These are phyloP conservation scores for Paecilomyces sp. DNA, from an alignment of 2,329 filamentous ascomycete genomes.

Conservation along the genomic window DNA sequence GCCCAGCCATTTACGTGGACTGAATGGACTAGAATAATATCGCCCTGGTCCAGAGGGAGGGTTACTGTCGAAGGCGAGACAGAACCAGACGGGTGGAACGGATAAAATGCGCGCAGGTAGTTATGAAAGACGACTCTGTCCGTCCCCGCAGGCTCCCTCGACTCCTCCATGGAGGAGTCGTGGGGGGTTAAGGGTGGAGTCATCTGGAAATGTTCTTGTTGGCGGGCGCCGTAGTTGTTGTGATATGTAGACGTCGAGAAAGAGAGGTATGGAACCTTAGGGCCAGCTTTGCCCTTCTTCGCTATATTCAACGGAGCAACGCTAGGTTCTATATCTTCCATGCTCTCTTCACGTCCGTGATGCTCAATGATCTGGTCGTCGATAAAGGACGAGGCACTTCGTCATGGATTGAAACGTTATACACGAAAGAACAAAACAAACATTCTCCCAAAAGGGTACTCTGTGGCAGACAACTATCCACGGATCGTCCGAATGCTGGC, in stretches of 20 bases:
- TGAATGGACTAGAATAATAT: slow-evolving; percentile 89
- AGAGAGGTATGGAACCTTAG: slow-evolving; percentile 7
- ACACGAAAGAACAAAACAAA: slow-evolving; percentile 4
- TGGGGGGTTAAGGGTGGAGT: slow-evolving; percentile 72
- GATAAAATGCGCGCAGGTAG: slow-evolving; percentile 89
- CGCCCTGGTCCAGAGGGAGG: slow-evolving; percentile 78
- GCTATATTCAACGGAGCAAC: slow-evolving; percentile 32
- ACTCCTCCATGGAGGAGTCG: slow-evolving; percentile 51
- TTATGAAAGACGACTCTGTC: slow-evolving; percentile 74
- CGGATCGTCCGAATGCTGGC: not conserved
- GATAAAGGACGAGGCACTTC: slow-evolving; percentile 10
- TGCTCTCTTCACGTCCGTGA: slow-evolving; percentile 12
- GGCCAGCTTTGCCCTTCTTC: slow-evolving; percentile 25
- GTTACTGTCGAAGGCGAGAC: slow-evolving; percentile 82
- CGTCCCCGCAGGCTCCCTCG: slow-evolving; percentile 36
- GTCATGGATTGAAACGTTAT: slow-evolving; percentile 19
- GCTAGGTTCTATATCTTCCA: slow-evolving; percentile 28
- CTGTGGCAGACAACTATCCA: not conserved
- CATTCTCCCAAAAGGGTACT: not conserved
- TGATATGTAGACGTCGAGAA: slow-evolving; percentile 4
- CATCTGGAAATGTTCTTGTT: slow-evolving; percentile 47
- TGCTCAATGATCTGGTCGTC: not conserved
- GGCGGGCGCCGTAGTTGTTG: slow-evolving; percentile 2
- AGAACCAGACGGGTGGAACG: slow-evolving; percentile 73
- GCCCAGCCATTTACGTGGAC: slow-evolving; percentile 98